Evolutionary conservation across 805 yeast species (phyloP).

Genomic region (Wickerhamomyces canadensis): DNA sequence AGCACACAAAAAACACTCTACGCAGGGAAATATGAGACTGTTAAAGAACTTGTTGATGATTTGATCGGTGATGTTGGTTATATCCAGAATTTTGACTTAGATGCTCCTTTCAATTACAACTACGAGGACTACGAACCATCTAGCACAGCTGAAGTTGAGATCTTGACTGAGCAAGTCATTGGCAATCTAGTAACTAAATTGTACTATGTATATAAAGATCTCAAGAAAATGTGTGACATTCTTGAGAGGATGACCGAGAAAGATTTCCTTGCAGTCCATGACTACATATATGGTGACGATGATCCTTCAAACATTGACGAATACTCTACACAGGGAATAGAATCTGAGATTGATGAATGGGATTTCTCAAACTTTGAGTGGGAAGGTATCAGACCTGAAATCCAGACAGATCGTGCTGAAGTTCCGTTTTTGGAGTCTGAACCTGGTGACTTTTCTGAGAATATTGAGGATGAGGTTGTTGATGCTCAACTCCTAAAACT

Average conservation of each 20-base stretch:
- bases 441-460: not conserved
- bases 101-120: conserved; percentile 2
- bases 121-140: conserved; percentile 3
- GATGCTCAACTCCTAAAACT: conserved; percentile 7
- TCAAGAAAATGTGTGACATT: conserved; percentile 11
- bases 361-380: not conserved
- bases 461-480: not conserved
- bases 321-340: not conserved
- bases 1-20: too few species aligned
- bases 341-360: conserved; percentile 1
- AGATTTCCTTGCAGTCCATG: conserved; percentile 17
- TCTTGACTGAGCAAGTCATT: conserved; percentile 3
- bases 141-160: not conserved
- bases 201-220: conserved; percentile 5
- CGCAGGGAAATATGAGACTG: not conserved
- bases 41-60: conserved; percentile 5
- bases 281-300: conserved; percentile 7
- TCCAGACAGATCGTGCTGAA: not conserved
- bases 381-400: not conserved
- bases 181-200: conserved; percentile 5
- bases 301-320: not conserved
- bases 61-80: conserved; percentile 9
- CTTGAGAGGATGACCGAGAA: conserved; percentile 11
- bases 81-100: conserved; percentile 3
- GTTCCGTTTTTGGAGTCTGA: conserved; percentile 15